Evolutionary conservation across 2,329 filamentous ascomycete species (phyloP).

Genomic region (Sarocladium strictum): DNA sequence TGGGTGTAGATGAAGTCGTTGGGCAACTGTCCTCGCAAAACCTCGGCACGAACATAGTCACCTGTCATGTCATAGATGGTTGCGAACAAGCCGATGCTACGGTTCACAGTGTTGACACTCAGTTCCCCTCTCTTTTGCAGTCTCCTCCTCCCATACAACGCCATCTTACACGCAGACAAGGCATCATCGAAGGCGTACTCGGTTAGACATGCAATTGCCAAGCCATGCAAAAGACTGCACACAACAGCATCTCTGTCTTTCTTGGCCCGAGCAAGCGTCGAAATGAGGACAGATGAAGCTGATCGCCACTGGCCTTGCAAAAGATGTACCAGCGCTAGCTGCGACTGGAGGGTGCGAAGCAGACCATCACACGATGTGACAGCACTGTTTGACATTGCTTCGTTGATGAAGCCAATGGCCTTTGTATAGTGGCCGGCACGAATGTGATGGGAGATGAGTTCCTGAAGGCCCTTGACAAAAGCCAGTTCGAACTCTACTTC

Average conservation of each 20-base stretch:
- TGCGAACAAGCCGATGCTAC: conserved; percentile 18
- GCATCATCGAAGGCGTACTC: conserved; percentile 18
- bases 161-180: conserved; percentile 17
- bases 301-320: conserved; percentile 16
- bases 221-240: conserved; percentile 18
- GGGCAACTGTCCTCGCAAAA: conserved; percentile 15
- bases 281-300: conserved; percentile 15
- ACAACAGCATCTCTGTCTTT: conserved; percentile 11
- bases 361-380: background rate
- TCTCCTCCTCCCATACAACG: conserved; percentile 17
- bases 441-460: conserved; percentile 19
- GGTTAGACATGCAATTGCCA: conserved; percentile 17
- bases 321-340: conserved; percentile 19
- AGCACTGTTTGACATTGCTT: conserved; percentile 13
- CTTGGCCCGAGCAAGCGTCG: conserved; percentile 12
- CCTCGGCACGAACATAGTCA: conserved; percentile 18
- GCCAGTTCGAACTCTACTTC: conserved; percentile 14
- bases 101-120: conserved; percentile 13
- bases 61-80: conserved; percentile 19
- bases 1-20: background rate
- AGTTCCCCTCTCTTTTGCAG: conserved; percentile 13
- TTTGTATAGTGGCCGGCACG: conserved; percentile 16
- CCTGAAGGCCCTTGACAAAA: conserved; percentile 16
- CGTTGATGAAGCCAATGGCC: conserved; percentile 17
- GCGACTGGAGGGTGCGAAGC: conserved; percentile 15